These are phyloP conservation scores for Neurospora sp. DNA, from an alignment of 495 filamentous ascomycete genomes.

Conservation along the genomic window DNA sequence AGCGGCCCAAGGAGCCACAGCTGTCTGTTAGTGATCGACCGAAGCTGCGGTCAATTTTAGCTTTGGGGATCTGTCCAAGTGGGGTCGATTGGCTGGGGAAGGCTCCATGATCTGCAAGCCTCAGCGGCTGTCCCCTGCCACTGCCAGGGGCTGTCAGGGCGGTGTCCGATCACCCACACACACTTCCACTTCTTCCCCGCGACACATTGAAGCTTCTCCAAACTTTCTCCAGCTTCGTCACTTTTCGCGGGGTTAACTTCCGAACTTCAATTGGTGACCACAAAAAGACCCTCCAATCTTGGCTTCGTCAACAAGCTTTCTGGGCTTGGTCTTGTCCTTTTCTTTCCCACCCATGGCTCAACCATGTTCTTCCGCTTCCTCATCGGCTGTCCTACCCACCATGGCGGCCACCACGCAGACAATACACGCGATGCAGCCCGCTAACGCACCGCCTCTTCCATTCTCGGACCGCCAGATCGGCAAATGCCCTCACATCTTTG, in stretches of 20 bases:
- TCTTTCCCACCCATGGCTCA: neutral
- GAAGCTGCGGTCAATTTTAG: too few relatives aligned
- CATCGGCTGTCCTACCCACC: neutral
- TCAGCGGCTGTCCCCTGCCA: neutral
- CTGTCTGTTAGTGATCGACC: too few relatives aligned
- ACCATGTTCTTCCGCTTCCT: neutral
- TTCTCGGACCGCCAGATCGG: neutral
- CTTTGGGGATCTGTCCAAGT: neutral
- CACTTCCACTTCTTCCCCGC: neutral
- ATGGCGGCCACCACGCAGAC: neutral
- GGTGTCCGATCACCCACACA: neutral
- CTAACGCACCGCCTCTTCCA: neutral
- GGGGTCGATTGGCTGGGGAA: neutral
- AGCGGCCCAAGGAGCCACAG: too few relatives aligned
- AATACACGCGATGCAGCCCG: neutral
- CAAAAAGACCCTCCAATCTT: neutral
- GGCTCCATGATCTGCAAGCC: neutral
- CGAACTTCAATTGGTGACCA: neutral
- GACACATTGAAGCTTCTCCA: neutral
- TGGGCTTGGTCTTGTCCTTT: neutral
- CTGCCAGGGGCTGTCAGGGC: neutral
- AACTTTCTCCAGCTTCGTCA: neutral
- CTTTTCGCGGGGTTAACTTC: neutral
- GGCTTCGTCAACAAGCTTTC: neutral
- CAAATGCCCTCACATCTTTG: neutral